Evolutionary conservation across 345 rosid species (phyloP).

Genomic region (Brassica cretica): DNA sequence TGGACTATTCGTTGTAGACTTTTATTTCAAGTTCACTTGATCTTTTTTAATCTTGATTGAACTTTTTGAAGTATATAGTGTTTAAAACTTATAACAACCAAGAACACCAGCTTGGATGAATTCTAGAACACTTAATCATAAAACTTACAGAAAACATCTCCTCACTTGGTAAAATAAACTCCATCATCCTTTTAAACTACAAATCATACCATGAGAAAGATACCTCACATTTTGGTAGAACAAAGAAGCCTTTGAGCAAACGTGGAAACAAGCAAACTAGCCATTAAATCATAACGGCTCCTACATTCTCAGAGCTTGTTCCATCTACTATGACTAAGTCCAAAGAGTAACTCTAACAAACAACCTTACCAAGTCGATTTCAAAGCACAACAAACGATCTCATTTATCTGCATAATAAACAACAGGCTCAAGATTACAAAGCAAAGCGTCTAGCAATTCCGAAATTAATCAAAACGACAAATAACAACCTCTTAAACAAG

Average conservation of each 20-base stretch:
- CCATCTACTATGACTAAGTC: neutral
- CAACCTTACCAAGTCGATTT: neutral
- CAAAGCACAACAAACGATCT: conserved; percentile 1
- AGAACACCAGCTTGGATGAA: neutral
- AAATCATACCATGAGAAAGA: neutral
- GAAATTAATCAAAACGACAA: neutral
- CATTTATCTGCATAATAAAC: conserved; percentile 33
- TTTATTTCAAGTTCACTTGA: neutral
- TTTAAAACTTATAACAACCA: neutral
- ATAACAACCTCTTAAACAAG: conserved; percentile 56
- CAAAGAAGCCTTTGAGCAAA: neutral
- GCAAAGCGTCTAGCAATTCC: neutral
- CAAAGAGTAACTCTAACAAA: neutral
- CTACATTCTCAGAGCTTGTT: neutral
- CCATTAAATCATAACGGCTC: neutral
- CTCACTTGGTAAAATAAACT: neutral
- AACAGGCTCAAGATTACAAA: conserved; percentile 12
- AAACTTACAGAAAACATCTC: neutral
- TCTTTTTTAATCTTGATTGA: neutral
- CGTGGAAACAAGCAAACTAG: neutral
- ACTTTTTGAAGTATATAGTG: neutral
- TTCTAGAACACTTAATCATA: neutral
- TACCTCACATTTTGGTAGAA: neutral
- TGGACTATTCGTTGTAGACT: neutral
- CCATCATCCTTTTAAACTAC: neutral